Conservation (phyloP, 371 early-diverging fungal species). For the Mucor mucedo region DNA sequence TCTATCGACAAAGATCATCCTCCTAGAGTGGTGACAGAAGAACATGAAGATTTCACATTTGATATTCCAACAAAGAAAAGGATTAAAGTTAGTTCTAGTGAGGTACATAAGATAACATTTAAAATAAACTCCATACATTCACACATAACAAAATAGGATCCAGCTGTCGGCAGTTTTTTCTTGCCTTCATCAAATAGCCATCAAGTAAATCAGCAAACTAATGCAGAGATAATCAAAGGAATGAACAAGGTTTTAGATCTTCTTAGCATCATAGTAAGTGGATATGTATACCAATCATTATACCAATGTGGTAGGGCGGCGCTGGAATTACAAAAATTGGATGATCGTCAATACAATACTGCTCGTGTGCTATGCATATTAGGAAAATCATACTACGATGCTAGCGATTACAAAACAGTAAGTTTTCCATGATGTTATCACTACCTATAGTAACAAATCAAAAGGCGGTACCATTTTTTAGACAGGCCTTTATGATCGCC, state of each 20-base stretch:
- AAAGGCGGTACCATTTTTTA: conserved; percentile 39
- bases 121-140: not conserved
- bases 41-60: not conserved
- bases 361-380: conserved; percentile 39
- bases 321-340: conserved; percentile 38
- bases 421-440: not conserved
- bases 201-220: conserved; percentile 6
- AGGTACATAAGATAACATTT: too few species aligned
- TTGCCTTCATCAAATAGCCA: not conserved
- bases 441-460: not conserved
- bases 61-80: conserved; percentile 1
- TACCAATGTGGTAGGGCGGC: conserved; percentile 39
- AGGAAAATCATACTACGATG: conserved; percentile 48
- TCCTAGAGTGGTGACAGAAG: conserved; percentile 5
- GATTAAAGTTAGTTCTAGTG: not conserved
- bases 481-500: conserved; percentile 37
- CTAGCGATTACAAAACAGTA: conserved; percentile 33
- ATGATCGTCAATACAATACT: conserved; percentile 49
- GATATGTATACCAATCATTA: conserved; percentile 37
- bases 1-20: conserved; percentile 6
- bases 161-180: conserved; percentile 2
- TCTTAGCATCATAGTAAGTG: conserved; percentile 36
- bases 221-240: conserved; percentile 21
- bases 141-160: not conserved
- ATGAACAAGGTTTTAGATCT: conserved; percentile 43